These are phyloP conservation scores for Fusarium begoniae DNA, from an alignment of 2,329 filamentous ascomycete species.

Conservation along the genomic window DNA sequence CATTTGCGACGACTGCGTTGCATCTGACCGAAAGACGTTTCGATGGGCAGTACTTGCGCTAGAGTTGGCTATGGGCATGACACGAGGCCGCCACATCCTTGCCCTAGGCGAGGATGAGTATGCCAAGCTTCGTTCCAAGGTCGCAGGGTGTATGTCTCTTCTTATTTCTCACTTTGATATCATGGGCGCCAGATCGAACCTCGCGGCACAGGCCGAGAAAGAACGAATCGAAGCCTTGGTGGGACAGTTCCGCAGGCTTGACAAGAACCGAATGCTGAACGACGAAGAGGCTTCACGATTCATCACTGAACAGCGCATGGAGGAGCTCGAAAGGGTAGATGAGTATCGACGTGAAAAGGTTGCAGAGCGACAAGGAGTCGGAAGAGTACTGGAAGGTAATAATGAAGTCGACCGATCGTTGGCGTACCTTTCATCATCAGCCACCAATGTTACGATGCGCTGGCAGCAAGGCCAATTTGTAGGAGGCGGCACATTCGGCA, in stretches of 20 bases:
- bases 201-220: constrained; percentile 93
- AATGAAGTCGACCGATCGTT: constrained; percentile 96
- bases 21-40: constrained; percentile 94
- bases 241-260: constrained; percentile 78
- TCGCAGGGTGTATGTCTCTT: constrained; percentile 96
- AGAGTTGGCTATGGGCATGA: constrained; percentile 98
- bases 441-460: constrained; percentile 92
- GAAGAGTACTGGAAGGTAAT: constrained; percentile 89
- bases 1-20: constrained; percentile 95
- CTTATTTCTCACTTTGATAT: constrained; percentile 99
- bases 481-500: constrained; percentile 95
- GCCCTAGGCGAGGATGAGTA: constrained; percentile 91
- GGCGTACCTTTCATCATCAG: constrained; percentile 91
- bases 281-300: constrained; percentile 86
- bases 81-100: constrained; percentile 90
- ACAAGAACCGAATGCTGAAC: constrained; percentile 76
- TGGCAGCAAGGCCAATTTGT: constrained; percentile 99
- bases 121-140: constrained; percentile 81
- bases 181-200: constrained; percentile 92
- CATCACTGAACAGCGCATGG: constrained; percentile 79
- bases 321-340: constrained; percentile 80
- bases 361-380: constrained; percentile 85
- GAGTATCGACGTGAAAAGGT: constrained; percentile 80
- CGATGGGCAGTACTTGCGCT: constrained; percentile 95
- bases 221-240: constrained; percentile 84